Base-by-base conservation (phyloP, 805 yeast genomes). In the Spencermartinsiella europaea region DNA sequence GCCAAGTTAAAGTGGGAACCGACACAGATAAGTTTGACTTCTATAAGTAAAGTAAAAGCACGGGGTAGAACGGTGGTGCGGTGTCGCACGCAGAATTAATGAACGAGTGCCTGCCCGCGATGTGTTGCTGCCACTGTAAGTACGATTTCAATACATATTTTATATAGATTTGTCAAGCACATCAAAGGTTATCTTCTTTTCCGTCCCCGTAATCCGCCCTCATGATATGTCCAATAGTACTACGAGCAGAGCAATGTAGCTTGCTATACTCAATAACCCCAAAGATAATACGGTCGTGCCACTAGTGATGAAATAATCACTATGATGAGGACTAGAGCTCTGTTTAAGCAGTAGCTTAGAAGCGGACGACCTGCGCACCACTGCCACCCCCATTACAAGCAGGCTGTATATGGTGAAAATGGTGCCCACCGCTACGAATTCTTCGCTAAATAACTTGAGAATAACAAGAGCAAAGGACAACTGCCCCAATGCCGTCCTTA, bases 21-120 rank as follows among this genome's bases (percentile, higher is more conserved):
- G 99, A 95, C 67, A 95, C 85, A 56, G 99, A 93, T 66, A 93
- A 93, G 72, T 93, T 91, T 68, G 99, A 95, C 51, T 93, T 93
- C 77, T 93, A 93, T 72, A 91, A 89, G 74, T 93, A 66, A 47
- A 21, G n/a, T 14, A n/a, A 12, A 21, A n/a, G n/a, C n/a, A n/a
- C n/a, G n/a, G n/a, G n/a, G n/a, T 21, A 5, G 27, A 43, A 12
- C 12, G 14, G n/a, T n/a, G n/a, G n/a, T n/a, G n/a, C 19, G n/a
- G 38, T 15, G 38, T 12, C 12, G 15, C 15, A 7, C 19, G 34
- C 22, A 40, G 14, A 19, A n/a, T n/a, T n/a, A n/a, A n/a, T n/a
- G n/a, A n/a, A n/a, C n/a, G n/a, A n/a, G n/a, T n/a, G n/a, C n/a
- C n/a, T n/a, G n/a, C n/a, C n/a, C n/a, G n/a, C n/a, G n/a, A n/a